Evolutionary conservation across 139 green algal species (phyloP), one percentile per base, ranked within the genome.

Genomic region (Nannochloris sp.): DNA sequence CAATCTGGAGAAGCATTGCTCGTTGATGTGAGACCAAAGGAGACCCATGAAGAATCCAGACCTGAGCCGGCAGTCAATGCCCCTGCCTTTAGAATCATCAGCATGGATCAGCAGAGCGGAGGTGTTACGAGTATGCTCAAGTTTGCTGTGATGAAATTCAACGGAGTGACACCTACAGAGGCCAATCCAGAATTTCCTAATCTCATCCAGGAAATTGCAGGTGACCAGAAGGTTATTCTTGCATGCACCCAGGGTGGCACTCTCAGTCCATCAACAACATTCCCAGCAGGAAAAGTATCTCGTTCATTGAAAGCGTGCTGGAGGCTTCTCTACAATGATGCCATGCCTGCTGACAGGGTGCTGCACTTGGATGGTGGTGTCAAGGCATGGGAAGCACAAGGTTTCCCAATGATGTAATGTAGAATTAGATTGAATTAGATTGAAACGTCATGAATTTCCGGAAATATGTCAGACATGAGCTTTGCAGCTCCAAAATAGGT

Each of bases 161-260:
- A 79, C 46, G 72, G 67, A 4, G 72, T 79, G n/a, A 59, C 13
- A 23, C 60, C 72, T n/a, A 76, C 68, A 25, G 73, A 79, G 62
- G 37, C 49, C 29, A 82, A 77, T 50, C 65, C 71, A n/a, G 26
- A 65, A 4, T 84, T 82, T 51, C 16, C 69, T 49, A 48, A 62
- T 28, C 46, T 77, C 11, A 25, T 71, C 3, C 20, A 33, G 28
- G 46, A 28, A 29, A 62, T 63, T 5, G 73, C 68, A 23, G 62
- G 40, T 16, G 73, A 62, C 57, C 82, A 83, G 45, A 63, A 56
- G 13, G 69, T 71, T 13, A 84, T 87, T 50, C 49, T 87, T 4
- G 70, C 66, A 14, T 87, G 81, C 55, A 80, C 85, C 46, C 74
- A 75, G 6, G 81, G 81, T 11, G 81, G 81, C 51, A 84, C 63